Evolutionary conservation across 2,329 filamentous ascomycete species (phyloP).

Genomic region (Knufia fluminis): DNA sequence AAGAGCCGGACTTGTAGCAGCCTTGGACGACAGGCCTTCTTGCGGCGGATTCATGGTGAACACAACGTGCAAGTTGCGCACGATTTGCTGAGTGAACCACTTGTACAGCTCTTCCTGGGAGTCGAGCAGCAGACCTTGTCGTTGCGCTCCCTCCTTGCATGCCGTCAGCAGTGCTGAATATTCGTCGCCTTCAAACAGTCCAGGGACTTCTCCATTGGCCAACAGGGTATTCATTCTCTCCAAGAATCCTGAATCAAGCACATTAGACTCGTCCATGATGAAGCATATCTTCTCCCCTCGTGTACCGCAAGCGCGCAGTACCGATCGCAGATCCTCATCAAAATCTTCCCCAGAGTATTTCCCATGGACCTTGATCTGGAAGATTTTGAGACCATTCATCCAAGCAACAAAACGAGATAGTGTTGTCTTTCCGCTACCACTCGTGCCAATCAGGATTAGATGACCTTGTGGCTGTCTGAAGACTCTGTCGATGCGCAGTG

Average conservation of each 20-base stretch:
- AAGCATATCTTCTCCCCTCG: conserved; percentile 99
- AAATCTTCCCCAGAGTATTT: conserved; percentile 98
- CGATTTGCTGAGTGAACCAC: conserved; percentile 99
- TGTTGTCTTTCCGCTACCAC: conserved; percentile 96
- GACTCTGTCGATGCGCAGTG: conserved; percentile 93
- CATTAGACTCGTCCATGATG: conserved; percentile 99
- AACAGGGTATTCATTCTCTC: conserved; percentile 99
- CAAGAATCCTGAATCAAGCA: conserved; percentile 94
- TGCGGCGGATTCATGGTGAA: conserved; percentile 99
- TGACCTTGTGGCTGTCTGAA: conserved; percentile 98
- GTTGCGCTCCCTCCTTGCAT: conserved; percentile 95
- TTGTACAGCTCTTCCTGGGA: conserved; percentile 99
- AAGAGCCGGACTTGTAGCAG: conserved; percentile 89
- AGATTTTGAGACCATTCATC: conserved; percentile 99
- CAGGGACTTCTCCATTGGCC: conserved; percentile 97
- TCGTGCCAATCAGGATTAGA: conserved; percentile 96
- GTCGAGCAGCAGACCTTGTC: conserved; percentile 87
- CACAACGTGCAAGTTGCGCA: conserved; percentile 97
- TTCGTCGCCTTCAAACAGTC: conserved; percentile 97
- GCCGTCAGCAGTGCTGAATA: conserved; percentile 98
- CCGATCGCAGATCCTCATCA: conserved; percentile 90
- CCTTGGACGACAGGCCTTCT: conserved; percentile 88
- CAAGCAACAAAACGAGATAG: conserved; percentile 95
- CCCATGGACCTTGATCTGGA: conserved; percentile 99
- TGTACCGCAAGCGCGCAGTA: conserved; percentile 86